Evolutionary conservation across 306 rosid species (phyloP).

Genomic region (Lagenaria siceraria): DNA sequence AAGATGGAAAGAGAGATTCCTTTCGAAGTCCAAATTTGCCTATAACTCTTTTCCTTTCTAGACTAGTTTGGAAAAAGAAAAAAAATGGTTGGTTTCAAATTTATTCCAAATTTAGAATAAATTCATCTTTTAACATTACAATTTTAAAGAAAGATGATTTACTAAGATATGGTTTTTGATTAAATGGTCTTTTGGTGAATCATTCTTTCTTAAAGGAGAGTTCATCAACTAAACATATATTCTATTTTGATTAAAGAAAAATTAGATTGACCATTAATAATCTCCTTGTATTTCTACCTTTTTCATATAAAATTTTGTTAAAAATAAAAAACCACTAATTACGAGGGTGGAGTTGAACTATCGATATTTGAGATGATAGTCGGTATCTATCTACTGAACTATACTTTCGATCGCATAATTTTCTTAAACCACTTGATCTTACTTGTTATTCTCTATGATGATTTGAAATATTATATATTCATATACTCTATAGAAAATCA

Average conservation of each 20-base stretch:
- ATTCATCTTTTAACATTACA: not conserved
- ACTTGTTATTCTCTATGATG: not conserved
- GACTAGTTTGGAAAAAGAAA: not conserved
- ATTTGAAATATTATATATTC: not conserved
- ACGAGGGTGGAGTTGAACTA: not conserved
- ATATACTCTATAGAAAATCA: not conserved
- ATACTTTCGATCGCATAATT: not conserved
- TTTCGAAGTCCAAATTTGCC: not conserved
- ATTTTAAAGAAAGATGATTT: not conserved
- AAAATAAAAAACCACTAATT: no score
- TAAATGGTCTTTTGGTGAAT: not conserved
- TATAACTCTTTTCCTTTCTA: not conserved
- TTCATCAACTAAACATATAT: not conserved
- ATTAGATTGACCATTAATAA: not conserved
- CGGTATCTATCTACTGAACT: no score
- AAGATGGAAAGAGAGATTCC: not conserved
- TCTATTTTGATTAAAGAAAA: not conserved
- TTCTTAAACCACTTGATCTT: not conserved
- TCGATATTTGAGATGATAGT: no score
- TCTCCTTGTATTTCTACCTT: not conserved
- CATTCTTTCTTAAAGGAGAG: not conserved
- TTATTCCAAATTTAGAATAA: not conserved
- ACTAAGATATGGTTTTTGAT: not conserved
- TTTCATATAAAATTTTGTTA: not conserved
- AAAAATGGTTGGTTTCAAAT: not conserved